These are phyloP conservation scores for Astraeus odoratus DNA, from an alignment of 768 basidiomycete species.

Conservation along the genomic window DNA sequence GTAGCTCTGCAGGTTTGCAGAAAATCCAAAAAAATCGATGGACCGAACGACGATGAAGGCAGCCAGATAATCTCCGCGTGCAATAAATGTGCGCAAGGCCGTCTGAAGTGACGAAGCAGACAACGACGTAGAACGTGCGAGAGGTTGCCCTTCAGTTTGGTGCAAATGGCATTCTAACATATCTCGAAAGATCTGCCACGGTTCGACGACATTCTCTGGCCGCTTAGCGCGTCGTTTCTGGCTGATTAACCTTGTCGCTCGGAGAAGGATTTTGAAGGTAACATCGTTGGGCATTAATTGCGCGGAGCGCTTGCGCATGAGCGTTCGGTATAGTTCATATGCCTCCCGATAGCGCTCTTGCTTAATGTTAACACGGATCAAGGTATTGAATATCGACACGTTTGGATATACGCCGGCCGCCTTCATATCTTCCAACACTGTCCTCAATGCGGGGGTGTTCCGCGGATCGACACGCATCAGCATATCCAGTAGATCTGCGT, in stretches of 20 bases:
- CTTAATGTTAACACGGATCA: conserved; percentile 36
- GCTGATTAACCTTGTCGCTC: conserved; percentile 15
- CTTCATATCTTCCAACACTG: conserved; percentile 34
- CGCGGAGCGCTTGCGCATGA: conserved; percentile 28
- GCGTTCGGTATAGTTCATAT: conserved; percentile 36
- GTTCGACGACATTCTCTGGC: conserved; percentile 22
- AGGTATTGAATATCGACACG: conserved; percentile 39
- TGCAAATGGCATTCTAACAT: conserved; percentile 33
- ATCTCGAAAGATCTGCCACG: conserved; percentile 39
- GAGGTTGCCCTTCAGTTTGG: conserved; percentile 10
- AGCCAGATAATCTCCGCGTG: conserved; percentile 39
- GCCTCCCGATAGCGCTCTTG: conserved; percentile 27
- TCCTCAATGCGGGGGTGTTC: conserved; percentile 26
- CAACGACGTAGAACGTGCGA: conserved; percentile 20
- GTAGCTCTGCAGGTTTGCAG: conserved; percentile 33
- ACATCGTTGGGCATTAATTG: conserved; percentile 33
- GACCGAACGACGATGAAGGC: conserved; percentile 35
- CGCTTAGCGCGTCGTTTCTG: conserved; percentile 16
- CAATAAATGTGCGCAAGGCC: conserved; percentile 40
- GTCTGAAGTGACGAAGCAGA: conserved; percentile 33
- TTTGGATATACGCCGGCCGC: conserved; percentile 32
- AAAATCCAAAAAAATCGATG: conserved; percentile 23
- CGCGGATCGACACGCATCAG: conserved; percentile 26
- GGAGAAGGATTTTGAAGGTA: conserved; percentile 42
- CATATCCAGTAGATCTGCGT: conserved; percentile 33